Percentiles rank a stretch among this genome's conserved stretches.
These are phyloP conservation scores for Exophiala sp. DNA, from an alignment of 2,329 filamentous ascomycete species.

Conservation along the genomic window DNA sequence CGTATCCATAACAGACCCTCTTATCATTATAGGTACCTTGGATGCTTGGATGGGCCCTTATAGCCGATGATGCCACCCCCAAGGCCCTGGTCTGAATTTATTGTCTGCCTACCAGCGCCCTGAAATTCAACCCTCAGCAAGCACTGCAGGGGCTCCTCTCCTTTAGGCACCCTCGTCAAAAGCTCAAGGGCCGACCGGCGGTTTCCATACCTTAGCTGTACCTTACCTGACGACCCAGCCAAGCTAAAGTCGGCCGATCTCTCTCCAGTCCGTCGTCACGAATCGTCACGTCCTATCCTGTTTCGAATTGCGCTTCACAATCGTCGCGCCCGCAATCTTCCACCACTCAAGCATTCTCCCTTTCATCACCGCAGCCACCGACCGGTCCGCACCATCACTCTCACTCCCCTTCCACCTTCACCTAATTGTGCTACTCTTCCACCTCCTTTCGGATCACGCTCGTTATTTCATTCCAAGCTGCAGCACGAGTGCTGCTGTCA, in stretches of 20 bases:
- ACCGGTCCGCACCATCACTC: slow-evolving; percentile 13
- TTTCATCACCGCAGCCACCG: slow-evolving; percentile 22
- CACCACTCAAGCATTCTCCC: slow-evolving; percentile 8
- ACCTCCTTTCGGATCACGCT: slow-evolving; percentile 16
- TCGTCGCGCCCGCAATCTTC: slow-evolving; percentile 13
- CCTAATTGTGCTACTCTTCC: slow-evolving; percentile 9
- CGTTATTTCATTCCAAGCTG: slow-evolving; percentile 17
- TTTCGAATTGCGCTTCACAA: slow-evolving; percentile 23
- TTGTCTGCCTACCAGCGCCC: no score
- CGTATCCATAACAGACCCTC: no score
- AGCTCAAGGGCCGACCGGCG: not conserved
- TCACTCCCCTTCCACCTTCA: slow-evolving; percentile 9
- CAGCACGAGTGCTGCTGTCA: slow-evolving; percentile 10
- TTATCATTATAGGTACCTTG: no score
- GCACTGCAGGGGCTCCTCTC: not conserved
- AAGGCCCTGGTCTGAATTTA: not conserved
- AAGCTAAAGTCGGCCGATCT: not conserved
- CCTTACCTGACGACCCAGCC: not conserved
- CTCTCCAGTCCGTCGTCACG: slow-evolving; percentile 8
- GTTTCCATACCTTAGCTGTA: not conserved
- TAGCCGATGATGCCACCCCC: not conserved
- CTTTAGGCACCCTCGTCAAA: not conserved
- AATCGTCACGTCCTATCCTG: not conserved
- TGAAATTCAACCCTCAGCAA: not conserved
- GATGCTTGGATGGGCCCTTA: no score